Percentiles rank a stretch among this genome's conserved stretches.
Conservation (phyloP, 257 asterid genomes). For the Eucommia ulmoides region DNA sequence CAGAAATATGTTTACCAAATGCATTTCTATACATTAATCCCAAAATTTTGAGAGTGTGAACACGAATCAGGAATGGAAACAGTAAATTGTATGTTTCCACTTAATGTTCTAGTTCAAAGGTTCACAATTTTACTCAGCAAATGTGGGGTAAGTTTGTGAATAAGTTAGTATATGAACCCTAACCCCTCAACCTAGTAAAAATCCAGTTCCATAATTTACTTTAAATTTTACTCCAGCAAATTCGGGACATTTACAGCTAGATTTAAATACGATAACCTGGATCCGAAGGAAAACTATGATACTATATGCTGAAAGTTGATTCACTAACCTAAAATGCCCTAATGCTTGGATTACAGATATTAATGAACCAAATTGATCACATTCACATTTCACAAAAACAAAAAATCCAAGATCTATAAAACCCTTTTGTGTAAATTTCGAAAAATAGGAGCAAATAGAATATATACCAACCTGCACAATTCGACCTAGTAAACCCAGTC, state of each 20-base stretch:
- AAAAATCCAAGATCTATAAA: not conserved
- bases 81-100: no score
- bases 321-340: not conserved
- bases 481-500: conserved; percentile 38
- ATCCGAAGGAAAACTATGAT: no score
- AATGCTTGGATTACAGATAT: not conserved
- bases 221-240: not conserved
- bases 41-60: no score
- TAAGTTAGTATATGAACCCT: no score
- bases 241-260: not conserved
- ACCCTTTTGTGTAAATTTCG: not conserved
- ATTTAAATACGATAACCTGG: not conserved
- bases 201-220: no score
- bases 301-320: not conserved
- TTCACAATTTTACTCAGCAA: no score
- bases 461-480: conserved; percentile 40
- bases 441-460: not conserved
- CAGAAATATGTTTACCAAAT: no score
- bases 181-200: no score
- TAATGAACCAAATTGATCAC: not conserved
- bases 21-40: no score
- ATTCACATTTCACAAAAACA: not conserved
- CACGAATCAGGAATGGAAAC: no score
- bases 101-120: no score
- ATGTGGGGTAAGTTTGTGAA: no score